Evolutionary conservation across 2,329 filamentous ascomycete genomes (phyloP).

Genomic region (Pseudogymnoascus sp.): DNA sequence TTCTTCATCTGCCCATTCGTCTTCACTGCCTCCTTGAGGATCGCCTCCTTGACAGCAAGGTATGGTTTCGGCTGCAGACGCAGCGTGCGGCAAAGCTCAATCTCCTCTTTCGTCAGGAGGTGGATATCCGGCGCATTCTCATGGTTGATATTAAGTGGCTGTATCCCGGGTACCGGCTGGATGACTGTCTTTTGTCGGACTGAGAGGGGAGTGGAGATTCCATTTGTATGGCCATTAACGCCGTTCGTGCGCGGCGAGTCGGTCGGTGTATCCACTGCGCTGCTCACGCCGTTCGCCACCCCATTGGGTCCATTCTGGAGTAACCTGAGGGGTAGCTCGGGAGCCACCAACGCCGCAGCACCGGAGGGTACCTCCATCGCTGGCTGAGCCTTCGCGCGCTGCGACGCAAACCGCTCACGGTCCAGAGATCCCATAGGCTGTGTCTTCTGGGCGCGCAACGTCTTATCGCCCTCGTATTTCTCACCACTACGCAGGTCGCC

Average conservation of each 20-base stretch:
- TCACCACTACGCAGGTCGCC: slow-evolving; percentile 78
- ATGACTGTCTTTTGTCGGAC: slow-evolving; percentile 43
- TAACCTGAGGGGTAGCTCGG: slow-evolving; percentile 61
- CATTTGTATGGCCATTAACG: slow-evolving; percentile 44
- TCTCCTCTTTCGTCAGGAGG: slow-evolving; percentile 74
- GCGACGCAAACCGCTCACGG: slow-evolving; percentile 63
- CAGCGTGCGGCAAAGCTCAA: slow-evolving; percentile 75
- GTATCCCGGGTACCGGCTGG: slow-evolving; percentile 37
- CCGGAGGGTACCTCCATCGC: slow-evolving; percentile 63
- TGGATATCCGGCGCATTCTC: slow-evolving; percentile 73
- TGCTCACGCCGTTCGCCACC: slow-evolving; percentile 8
- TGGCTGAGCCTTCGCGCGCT: slow-evolving; percentile 55
- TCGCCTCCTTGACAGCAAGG: slow-evolving; percentile 82
- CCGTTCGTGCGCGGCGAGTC: slow-evolving; percentile 35
- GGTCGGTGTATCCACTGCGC: slow-evolving; percentile 15
- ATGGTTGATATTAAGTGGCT: slow-evolving; percentile 36
- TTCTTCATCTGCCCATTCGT: slow-evolving; percentile 83
- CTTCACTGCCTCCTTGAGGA: slow-evolving; percentile 86
- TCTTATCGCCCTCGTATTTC: slow-evolving; percentile 88
- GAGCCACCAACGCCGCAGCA: slow-evolving; percentile 66
- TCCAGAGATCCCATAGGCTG: slow-evolving; percentile 75
- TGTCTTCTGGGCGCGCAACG: slow-evolving; percentile 58
- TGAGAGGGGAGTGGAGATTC: slow-evolving; percentile 27
- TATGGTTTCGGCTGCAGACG: slow-evolving; percentile 91
- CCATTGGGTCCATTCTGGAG: slow-evolving; percentile 28